phyloP scores from a whole-genome alignment of 2,329 filamentous ascomycete genomes.

The Pyrenophora graminea region DNA sequence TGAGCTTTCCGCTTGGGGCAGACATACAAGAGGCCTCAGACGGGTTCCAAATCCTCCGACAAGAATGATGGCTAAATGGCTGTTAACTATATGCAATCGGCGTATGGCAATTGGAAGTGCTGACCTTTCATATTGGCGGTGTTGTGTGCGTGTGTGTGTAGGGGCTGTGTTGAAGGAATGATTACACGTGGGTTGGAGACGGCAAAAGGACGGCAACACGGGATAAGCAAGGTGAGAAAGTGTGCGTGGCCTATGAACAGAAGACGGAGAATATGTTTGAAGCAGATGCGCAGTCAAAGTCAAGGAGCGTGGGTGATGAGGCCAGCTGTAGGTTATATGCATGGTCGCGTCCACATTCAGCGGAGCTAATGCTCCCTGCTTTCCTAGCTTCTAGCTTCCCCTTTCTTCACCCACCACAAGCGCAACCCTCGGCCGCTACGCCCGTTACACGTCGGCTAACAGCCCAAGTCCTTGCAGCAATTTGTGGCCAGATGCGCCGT shows the following conservation, averaged over 20 bases:
- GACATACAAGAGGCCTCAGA: slow-evolving; percentile 83
- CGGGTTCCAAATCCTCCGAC: slow-evolving; percentile 99
- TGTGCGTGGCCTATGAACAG: background rate
- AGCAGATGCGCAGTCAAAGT: slow-evolving; percentile 21
- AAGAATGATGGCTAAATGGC: slow-evolving; percentile 81
- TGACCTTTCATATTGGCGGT: slow-evolving; percentile 49
- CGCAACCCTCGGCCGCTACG: slow-evolving; percentile 16
- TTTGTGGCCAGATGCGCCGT: slow-evolving; percentile 10
- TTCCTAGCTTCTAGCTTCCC: slow-evolving; percentile 13
- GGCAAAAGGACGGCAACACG: slow-evolving; percentile 22
- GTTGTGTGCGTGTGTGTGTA: slow-evolving; percentile 23
- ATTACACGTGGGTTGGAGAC: slow-evolving; percentile 17
- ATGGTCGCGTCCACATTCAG: slow-evolving; percentile 13
- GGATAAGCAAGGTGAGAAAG: slow-evolving; percentile 12
- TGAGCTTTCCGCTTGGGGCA: slow-evolving; percentile 22
- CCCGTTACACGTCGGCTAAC: slow-evolving; percentile 14
- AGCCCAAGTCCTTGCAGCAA: slow-evolving; percentile 27
- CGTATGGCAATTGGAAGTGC: slow-evolving; percentile 14
- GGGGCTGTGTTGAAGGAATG: slow-evolving; percentile 12
- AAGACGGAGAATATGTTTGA: background rate
- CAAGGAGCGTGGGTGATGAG: slow-evolving; percentile 27
- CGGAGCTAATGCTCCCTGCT: slow-evolving; percentile 24
- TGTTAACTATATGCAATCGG: slow-evolving; percentile 14
- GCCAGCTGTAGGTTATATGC: slow-evolving; percentile 28
- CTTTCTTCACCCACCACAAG: slow-evolving; percentile 15